Conservation (phyloP, 371 early-diverging fungal species). For the Vairimorpha necatrix region DNA sequence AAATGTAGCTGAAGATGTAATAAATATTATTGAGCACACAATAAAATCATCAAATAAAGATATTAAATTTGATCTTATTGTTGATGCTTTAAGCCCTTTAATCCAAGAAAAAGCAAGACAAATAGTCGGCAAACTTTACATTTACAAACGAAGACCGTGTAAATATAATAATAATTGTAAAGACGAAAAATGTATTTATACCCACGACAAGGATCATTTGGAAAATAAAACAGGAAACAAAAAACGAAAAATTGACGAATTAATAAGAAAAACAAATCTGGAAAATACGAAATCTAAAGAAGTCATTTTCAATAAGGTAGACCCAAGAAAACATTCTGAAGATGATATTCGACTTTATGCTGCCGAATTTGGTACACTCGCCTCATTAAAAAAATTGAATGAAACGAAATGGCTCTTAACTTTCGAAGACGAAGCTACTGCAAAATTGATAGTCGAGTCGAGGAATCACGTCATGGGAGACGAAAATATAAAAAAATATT, state of each 20-base stretch:
- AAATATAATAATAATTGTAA: constrained; percentile 40
- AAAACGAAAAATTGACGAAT: neutral
- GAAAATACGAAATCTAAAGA: constrained; percentile 24
- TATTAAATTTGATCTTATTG: constrained; percentile 32
- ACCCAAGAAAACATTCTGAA: constrained; percentile 8
- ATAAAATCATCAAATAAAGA: neutral
- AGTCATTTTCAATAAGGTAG: constrained; percentile 51
- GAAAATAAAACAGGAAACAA: neutral
- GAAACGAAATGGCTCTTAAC: constrained; percentile 38
- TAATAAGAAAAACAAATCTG: neutral
- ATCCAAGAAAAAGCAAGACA: constrained; percentile 47
- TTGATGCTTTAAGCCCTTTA: constrained; percentile 38
- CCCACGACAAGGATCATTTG: constrained; percentile 21
- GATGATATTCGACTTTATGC: constrained; percentile 35
- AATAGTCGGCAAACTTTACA: constrained; percentile 57
- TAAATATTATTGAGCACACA: constrained; percentile 16
- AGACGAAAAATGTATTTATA: constrained; percentile 23
- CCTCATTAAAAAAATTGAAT: constrained; percentile 22
- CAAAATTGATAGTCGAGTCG: constrained; percentile 24
- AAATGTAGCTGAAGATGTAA: constrained; percentile 16
- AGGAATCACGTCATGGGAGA: constrained; percentile 32
- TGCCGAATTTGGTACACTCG: constrained; percentile 36
- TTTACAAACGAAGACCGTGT: constrained; percentile 53
- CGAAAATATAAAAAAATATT: constrained; percentile 51
- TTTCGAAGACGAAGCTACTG: constrained; percentile 36